These are phyloP conservation scores for Pyrenula aspistea DNA, from an alignment of 495 filamentous ascomycete species.

Conservation along the genomic window DNA sequence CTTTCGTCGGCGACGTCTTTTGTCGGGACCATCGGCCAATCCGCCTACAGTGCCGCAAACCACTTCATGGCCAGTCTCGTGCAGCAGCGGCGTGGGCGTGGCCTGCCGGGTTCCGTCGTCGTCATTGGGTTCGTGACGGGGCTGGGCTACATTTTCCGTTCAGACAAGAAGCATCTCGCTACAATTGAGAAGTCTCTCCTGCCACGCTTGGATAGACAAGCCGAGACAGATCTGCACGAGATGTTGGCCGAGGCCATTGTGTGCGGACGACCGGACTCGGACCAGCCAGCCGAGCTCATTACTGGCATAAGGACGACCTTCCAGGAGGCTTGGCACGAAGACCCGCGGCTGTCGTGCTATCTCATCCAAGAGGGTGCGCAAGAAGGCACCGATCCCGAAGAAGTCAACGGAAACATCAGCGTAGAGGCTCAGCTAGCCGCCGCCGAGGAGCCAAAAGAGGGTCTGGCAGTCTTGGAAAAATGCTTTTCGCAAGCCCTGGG, in stretches of 20 bases:
- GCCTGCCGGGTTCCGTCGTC: conserved; percentile 11
- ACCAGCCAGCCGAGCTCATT: not conserved
- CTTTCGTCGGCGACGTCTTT: conserved; percentile 15
- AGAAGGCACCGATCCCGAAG: too few relatives aligned
- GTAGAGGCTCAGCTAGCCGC: not conserved
- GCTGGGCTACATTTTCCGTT: not conserved
- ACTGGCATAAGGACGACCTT: not conserved
- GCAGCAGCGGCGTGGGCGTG: conserved; percentile 16
- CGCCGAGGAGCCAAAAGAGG: not conserved
- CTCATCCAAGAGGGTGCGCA: not conserved
- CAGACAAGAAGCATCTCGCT: not conserved
- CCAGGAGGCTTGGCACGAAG: not conserved
- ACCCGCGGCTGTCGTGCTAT: not conserved
- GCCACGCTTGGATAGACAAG: too few relatives aligned
- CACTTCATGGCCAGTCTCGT: conserved; percentile 31
- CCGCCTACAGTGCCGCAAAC: conserved; percentile 40
- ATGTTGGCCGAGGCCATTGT: not conserved
- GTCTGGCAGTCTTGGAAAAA: not conserved
- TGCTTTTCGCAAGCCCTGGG: not conserved
- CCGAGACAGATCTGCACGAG: not conserved
- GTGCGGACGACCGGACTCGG: not conserved
- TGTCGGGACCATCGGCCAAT: conserved; percentile 24
- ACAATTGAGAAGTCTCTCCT: too few relatives aligned
- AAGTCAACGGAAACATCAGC: too few relatives aligned
- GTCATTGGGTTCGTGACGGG: conserved; percentile 4